Evolutionary conservation across 495 filamentous ascomycete species (phyloP).

Genomic region (Darksidea phi): DNA sequence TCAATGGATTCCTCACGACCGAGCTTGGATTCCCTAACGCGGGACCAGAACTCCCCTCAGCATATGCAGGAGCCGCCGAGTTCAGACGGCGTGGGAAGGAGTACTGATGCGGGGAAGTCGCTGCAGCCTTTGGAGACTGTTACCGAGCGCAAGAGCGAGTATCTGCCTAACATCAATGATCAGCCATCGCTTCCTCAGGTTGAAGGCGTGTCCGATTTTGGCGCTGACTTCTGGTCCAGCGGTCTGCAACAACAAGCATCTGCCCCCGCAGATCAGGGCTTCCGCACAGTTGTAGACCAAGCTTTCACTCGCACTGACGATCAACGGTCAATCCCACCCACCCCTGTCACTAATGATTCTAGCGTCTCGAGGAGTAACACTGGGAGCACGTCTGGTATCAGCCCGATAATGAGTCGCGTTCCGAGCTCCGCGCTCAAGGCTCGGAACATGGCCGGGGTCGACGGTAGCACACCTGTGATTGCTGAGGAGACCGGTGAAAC

Average conservation of each 20-base stretch:
- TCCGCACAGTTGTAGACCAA: constrained; percentile 66
- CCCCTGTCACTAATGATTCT: constrained; percentile 49
- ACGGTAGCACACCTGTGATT: constrained; percentile 57
- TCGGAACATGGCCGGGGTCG: constrained; percentile 13
- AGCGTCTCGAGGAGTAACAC: constrained; percentile 61
- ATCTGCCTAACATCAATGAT: constrained; percentile 40
- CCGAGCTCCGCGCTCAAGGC: constrained; percentile 43
- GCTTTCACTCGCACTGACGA: constrained; percentile 60
- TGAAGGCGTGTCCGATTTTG: constrained; percentile 31
- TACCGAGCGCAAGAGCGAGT: constrained; percentile 58
- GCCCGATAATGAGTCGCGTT: constrained; percentile 63
- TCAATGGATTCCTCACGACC: constrained; percentile 52
- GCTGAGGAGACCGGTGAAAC: constrained; percentile 50
- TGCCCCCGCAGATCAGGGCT: constrained; percentile 58
- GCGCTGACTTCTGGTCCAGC: constrained; percentile 36
- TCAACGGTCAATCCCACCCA: constrained; percentile 50
- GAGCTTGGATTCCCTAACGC: constrained; percentile 40
- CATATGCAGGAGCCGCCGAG: constrained; percentile 20
- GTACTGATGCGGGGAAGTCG: constrained; percentile 35
- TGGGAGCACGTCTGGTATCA: constrained; percentile 63
- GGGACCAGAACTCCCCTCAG: constrained; percentile 23
- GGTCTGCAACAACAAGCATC: constrained; percentile 7
- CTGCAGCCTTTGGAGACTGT: constrained; percentile 53
- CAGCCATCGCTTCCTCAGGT: constrained; percentile 23
- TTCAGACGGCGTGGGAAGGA: constrained; percentile 28